Base-by-base conservation (phyloP, 805 yeast species). In the Saccharomycopsis guyanensis region DNA sequence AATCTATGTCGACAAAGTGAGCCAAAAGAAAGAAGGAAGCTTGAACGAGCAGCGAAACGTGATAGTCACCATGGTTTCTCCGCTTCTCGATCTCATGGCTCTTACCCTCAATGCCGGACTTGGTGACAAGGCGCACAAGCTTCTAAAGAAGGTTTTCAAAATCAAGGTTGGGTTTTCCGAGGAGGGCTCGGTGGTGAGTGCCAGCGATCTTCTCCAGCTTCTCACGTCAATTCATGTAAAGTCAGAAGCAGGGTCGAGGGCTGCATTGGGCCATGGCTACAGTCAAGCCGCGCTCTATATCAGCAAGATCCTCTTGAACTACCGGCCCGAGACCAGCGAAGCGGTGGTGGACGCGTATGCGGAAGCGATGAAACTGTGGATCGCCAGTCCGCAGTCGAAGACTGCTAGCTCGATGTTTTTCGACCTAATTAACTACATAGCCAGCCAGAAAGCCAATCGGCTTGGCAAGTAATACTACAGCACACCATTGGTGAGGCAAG, bases 111-210 rank as follows among this genome's bases (percentile, higher is more conserved):
- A 86, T 58, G 77, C 75, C 52, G 63, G 74, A 25, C 59, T 89
- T 3, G 91, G 91, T 0, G 78, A 77, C 15, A 86, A 85, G 62
- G 82, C 91, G 3, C 82, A 82, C 49, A 83, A 82, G 61, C 58
- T 87, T 24, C 59, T 89, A 52, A 85, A 80, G 60, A 76, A 69
- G 52, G 60, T 86, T 13, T 73, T 79, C 52, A 82, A 78, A 58
- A 57, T 71, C 20, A 73, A 64, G 54, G 57, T 66, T 25, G 47
- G 23, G n/a, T 25, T 29, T 8, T 16, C 38, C 27, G 41, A 49
- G 2, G 41, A 53, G 2, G 18, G 25, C 2, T 49, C 22, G 20
- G 8, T 40, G 24, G 25, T 45, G 3, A 45, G 12, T 13, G 51
- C 49, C 8, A 59, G 59, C 0, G 44, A 45, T 3, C 34, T 62